Base-by-base conservation (phyloP, 2,329 filamentous ascomycete species). In the Ceratocystis alfenasii region DNA sequence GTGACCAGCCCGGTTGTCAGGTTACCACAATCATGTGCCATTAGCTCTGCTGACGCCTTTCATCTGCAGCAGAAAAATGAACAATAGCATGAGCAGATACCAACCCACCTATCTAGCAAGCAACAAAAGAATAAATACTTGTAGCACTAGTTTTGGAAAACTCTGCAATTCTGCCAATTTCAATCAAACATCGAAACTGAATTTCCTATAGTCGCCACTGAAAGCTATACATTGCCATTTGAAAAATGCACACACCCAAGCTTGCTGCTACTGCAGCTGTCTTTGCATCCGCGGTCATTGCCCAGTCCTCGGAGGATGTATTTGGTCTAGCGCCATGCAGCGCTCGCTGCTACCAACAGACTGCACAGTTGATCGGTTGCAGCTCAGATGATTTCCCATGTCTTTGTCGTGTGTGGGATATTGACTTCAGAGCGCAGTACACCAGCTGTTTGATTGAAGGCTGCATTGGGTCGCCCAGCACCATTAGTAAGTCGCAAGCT, bases 381-480 rank as follows among this genome's bases (percentile, higher is more conserved):
- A 53, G 20, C 12, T n/a, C 25, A 3, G 50, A 60, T 3, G 68
- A 68, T 41, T 65, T 48, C n/a, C 22, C 15, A 12, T 69, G 68
- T 60, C 64, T 50, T 17, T 68, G 68, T 46, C 50, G 28, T 2
- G 33, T 17, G 30, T 68, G 62, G 44, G 59, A 68, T 36, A 36
- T 28, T 4, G 45, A 33, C 2, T 69, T 69, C 46, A 61, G 46
- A 15, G 62, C 67, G 2, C 64, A 69, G 44, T 66, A 66, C 41
- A 63, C 59, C n/a, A 66, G 45, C n/a, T 69, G 67, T 50, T 45
- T 68, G 45, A 67, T 68, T 53, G 68, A 69, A 62, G 64, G 66
- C 28, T 69, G 68, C 33, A 33, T 63, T 8, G 65, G 65, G 25
- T 55, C 59, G 12, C 36, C 28, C 15, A 53, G 33, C 36, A 33